phyloP scores from a whole-genome alignment of 495 filamentous ascomycete genomes.

The Evernia prunastri region DNA sequence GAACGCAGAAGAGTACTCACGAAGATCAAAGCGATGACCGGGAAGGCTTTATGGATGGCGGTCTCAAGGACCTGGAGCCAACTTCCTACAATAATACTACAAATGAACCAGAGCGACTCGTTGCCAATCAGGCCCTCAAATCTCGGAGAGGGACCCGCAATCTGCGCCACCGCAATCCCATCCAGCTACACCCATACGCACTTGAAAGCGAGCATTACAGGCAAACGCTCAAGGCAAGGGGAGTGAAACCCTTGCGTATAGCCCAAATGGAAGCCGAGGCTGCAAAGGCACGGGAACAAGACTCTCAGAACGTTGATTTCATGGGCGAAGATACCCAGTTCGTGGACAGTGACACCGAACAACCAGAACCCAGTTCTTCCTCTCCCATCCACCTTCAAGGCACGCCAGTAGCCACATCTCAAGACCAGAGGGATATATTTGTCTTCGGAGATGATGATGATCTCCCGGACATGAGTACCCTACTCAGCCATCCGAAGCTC shows the following conservation, averaged over 20 bases:
- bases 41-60: background rate
- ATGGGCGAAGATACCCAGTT: slow-evolving; percentile 12
- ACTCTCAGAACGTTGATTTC: slow-evolving; percentile 43
- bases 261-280: slow-evolving; percentile 28
- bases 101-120: background rate
- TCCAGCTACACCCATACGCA: slow-evolving; percentile 68
- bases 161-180: slow-evolving; percentile 63
- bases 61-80: background rate
- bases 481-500: slow-evolving; percentile 15
- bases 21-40: background rate
- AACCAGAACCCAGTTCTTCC: background rate
- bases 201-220: slow-evolving; percentile 63
- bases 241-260: slow-evolving; percentile 56
- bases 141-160: slow-evolving; percentile 24
- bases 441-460: slow-evolving; percentile 24
- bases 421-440: background rate
- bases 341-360: slow-evolving; percentile 6
- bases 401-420: background rate
- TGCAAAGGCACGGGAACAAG: slow-evolving; percentile 33
- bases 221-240: slow-evolving; percentile 51
- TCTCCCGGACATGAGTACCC: slow-evolving; percentile 26
- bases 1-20: background rate
- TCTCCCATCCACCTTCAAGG: slow-evolving; percentile 1
- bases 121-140: background rate
- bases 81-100: background rate